Base-by-base conservation (phyloP, 1,284 basidiomycete species). In the Cryptococcus floricola region DNA sequence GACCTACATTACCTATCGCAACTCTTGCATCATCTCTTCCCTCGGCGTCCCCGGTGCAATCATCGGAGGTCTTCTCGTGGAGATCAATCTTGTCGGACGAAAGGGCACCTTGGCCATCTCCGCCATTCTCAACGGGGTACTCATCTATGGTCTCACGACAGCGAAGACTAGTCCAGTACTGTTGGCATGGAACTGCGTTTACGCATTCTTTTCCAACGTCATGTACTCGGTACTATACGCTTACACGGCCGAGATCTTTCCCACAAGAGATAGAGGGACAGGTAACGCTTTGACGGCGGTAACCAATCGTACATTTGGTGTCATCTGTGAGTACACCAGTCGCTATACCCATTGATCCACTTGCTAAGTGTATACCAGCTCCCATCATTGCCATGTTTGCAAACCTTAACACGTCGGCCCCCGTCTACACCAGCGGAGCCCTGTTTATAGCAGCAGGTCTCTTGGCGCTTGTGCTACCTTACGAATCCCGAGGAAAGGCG, bases 361-460 rank as follows among this genome's bases (percentile, higher is more conserved):
- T 31, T 31, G 31, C 31, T 31, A 1, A 13, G 41, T 3, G 46
- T 16, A 13, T 34, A 27, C 31, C 10, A 66, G 65, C 70, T 2
- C 70, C 70, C 10, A 64, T 71, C 49, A 59, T 71, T 34, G 62
- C 58, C 23, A 69, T 68, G 50, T 66, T 57, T 44, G 70, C 54
- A 27, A 61, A 64, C 57, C 50, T 65, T 13, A 37, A 57, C 18
- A 85, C 85, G 2, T 75, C 84, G 0, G 83, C 83, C 2, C 88
- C 88, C 10, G 86, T 89, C 37, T 89, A 84, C 68, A 82, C 88
- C 38, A 80, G 85, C 2, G 87, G 84, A 9, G 82, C 80, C 14
- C 73, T 89, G 56, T 85, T 88, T 67, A 71, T 89, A 31, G 75
- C 80, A 3, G 79, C 85, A 1, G 85, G 86, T 0, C 55, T 81